phyloP scores from a whole-genome alignment of 768 basidiomycete genomes.

The Boletellus emodensis region DNA sequence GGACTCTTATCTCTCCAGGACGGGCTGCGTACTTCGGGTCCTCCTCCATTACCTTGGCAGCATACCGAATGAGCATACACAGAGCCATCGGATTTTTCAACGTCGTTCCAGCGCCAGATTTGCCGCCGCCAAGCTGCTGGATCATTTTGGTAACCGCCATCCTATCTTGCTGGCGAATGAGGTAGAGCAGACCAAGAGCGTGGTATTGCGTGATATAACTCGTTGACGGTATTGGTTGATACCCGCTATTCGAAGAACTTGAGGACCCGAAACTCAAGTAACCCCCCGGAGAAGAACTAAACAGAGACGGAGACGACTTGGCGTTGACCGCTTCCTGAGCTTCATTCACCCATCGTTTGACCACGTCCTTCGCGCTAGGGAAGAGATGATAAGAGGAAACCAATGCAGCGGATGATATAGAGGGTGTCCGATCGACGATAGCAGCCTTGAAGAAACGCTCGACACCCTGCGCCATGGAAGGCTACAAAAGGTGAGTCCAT shows the following conservation, averaged over 20 bases:
- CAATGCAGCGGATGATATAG: constrained; percentile 93
- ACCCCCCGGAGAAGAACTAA: constrained; percentile 49
- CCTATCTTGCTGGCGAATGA: constrained; percentile 94
- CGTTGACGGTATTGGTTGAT: constrained; percentile 80
- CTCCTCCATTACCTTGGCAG: constrained; percentile 98
- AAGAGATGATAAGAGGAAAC: constrained; percentile 97
- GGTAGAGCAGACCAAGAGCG: constrained; percentile 86
- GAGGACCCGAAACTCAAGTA: constrained; percentile 71
- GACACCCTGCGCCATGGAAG: constrained; percentile 98
- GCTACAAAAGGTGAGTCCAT: constrained; percentile 43
- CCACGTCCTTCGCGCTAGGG: constrained; percentile 90
- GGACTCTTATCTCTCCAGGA: background rate
- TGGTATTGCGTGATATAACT: constrained; percentile 98
- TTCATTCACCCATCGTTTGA: constrained; percentile 99
- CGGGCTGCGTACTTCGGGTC: constrained; percentile 83
- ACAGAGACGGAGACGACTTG: constrained; percentile 73
- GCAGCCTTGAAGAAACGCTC: constrained; percentile 99
- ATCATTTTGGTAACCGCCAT: constrained; percentile 99
- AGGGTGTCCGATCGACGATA: constrained; percentile 93
- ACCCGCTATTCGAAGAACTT: constrained; percentile 50
- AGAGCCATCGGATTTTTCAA: constrained; percentile 96
- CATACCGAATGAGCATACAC: constrained; percentile 97
- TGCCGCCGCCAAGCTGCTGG: constrained; percentile 90
- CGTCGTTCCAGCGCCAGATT: constrained; percentile 76
- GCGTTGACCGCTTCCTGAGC: constrained; percentile 94